Evolutionary conservation across 805 yeast species (phyloP), one percentile per base, ranked within the genome.

Genomic region (Gaillardinia entomophila): DNA sequence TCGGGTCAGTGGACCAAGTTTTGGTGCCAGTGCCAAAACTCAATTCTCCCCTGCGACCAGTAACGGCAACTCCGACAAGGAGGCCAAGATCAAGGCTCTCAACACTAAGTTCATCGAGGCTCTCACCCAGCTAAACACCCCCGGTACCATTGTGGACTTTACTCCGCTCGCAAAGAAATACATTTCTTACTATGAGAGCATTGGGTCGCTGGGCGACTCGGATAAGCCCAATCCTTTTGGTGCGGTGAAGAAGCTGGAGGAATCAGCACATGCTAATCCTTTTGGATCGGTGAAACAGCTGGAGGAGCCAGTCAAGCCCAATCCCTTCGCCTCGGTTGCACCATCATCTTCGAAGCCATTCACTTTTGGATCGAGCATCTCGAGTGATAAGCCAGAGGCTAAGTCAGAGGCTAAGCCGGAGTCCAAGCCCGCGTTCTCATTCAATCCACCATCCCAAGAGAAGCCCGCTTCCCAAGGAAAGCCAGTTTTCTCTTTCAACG

Each of bases 81-180:
- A 69, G 16, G 66, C 66, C 12, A 76, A 76, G 48, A 48, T 79
- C 24, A 75, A 71, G 45, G 89, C 94, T 1, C 62, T 85, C 48
- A 83, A 83, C 51, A 68, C 70, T 7, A 75, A 68, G 33, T 79
- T 85, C 43, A 55, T 68, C 19, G 65, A 65, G 12, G 65, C 77
- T 19, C 50, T 85, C 20, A 58, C 58, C 26, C 53, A 60, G 16
- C 55, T 68, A 8, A 52, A 71, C 17, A 36, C 42, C 1, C 53
- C 60, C 4, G 72, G 73, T 39, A 70, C 79, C 2, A 58, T 73
- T 10, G 76, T 75, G 2, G 74, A 81, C 44, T 71, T 82, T 42
- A 59, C 73, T 0, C 66, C 76, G 12, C 58, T 77, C 11, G 65
- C 77, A 12, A 56, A 58, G n/a, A 81, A 79, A 51, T 85, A 85